phyloP scores from a whole-genome alignment of 148 eudicot genomes.

The Oxyria digyna region DNA sequence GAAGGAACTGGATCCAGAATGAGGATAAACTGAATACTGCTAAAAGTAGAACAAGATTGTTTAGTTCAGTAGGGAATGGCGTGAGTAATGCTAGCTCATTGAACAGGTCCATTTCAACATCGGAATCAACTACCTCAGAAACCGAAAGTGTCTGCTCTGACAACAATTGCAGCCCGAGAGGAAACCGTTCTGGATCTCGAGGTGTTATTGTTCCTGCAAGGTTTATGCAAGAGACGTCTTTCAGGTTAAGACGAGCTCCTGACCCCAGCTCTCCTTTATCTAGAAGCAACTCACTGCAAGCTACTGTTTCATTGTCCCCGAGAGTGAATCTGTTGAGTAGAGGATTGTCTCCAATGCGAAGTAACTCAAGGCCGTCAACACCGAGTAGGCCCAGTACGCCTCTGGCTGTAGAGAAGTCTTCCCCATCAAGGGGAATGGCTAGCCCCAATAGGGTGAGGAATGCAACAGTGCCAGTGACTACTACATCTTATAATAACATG shows the following conservation, averaged over 20 bases:
- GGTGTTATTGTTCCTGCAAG: constrained; percentile 46
- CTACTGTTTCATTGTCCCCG: constrained; percentile 26
- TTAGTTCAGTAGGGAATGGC: too few species aligned
- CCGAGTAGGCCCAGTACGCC: constrained; percentile 18
- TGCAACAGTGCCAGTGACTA: constrained; percentile 19
- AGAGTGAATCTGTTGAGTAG: constrained; percentile 23
- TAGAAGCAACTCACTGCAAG: constrained; percentile 18
- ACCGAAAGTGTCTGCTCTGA: constrained; percentile 52
- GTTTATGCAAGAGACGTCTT: constrained; percentile 37
- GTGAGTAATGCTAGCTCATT: constrained; percentile 4
- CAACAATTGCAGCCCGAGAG: constrained; percentile 19
- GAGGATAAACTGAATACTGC: constrained; percentile 15
- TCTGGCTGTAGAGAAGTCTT: constrained; percentile 16
- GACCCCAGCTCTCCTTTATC: constrained; percentile 43
- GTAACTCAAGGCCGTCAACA: too few species aligned
- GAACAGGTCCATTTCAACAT: constrained; percentile 17
- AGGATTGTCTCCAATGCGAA: constrained; percentile 54
- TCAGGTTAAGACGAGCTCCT: constrained; percentile 20
- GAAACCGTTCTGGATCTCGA: constrained; percentile 28
- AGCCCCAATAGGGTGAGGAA: constrained; percentile 48
- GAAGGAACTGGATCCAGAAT: constrained; percentile 11
- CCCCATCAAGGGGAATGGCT: constrained; percentile 35
- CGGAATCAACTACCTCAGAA: constrained; percentile 32
- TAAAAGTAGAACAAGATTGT: too few species aligned
- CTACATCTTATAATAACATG: too few species aligned